A percentile compares a stretch with the other conserved stretches of the same genome.
Conservation (phyloP, 1,139 yeast genomes). For the Geotrichum candidum region DNA sequence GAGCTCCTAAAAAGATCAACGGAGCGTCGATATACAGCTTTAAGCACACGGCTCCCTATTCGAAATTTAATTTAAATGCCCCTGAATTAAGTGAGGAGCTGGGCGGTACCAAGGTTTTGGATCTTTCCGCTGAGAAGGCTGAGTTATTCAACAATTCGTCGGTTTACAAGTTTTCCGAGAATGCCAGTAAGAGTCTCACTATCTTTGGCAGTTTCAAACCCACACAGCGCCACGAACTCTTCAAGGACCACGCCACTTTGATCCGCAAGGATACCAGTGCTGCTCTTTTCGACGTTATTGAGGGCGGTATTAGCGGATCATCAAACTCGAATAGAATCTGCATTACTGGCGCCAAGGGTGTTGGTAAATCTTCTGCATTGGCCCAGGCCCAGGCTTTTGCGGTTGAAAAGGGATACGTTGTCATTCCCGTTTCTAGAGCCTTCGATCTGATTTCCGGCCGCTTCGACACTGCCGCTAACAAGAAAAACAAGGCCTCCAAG, state of each 20-base stretch:
- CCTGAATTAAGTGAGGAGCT: conserved; percentile 22
- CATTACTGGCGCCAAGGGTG: conserved; percentile 66
- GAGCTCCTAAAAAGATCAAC: conserved; percentile 29
- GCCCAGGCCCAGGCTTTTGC: conserved; percentile 68
- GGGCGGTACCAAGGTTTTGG: conserved; percentile 15
- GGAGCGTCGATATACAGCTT: conserved; percentile 26
- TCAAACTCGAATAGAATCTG: conserved; percentile 48
- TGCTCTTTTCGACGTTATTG: conserved; percentile 30
- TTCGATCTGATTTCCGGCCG: conserved; percentile 63
- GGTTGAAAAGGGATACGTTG: conserved; percentile 44
- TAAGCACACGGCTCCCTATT: conserved; percentile 31
- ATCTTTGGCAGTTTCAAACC: conserved; percentile 44
- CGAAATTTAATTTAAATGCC: conserved; percentile 25
- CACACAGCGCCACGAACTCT: conserved; percentile 49
- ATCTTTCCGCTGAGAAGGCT: not conserved
- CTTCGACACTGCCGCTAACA: conserved; percentile 56
- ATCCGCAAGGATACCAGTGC: conserved; percentile 37
- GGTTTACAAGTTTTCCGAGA: conserved; percentile 25
- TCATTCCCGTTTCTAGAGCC: conserved; percentile 64
- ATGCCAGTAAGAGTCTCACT: conserved; percentile 29
- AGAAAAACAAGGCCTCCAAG: conserved; percentile 30
- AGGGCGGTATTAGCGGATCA: conserved; percentile 24
- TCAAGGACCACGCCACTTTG: conserved; percentile 43
- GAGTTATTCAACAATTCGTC: conserved; percentile 14
- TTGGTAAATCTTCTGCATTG: conserved; percentile 71